phyloP scores from a whole-genome alignment of 495 filamentous ascomycete species.

The Penicillium tannophilum region DNA sequence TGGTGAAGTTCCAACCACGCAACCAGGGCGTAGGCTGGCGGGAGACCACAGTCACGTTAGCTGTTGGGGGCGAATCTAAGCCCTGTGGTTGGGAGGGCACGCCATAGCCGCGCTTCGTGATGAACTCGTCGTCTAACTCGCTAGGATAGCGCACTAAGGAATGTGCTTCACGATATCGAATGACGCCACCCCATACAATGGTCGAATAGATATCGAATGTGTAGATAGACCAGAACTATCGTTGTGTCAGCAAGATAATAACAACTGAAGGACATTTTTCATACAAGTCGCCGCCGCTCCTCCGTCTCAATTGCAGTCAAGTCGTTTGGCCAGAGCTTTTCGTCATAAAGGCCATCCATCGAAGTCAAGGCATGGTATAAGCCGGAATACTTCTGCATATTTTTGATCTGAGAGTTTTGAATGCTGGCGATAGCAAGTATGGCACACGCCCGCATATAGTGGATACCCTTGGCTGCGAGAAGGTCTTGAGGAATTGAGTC shows the following conservation, averaged over 20 bases:
- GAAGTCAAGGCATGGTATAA: constrained; percentile 46
- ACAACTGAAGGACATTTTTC: neutral
- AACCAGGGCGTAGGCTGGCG: constrained; percentile 41
- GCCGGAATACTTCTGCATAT: constrained; percentile 52
- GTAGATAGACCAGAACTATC: constrained; percentile 57
- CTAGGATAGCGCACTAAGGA: constrained; percentile 46
- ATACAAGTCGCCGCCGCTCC: constrained; percentile 49
- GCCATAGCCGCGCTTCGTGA: constrained; percentile 31
- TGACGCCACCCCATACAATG: constrained; percentile 49
- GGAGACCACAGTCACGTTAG: constrained; percentile 16
- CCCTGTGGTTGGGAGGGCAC: constrained; percentile 21
- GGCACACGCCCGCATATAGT: constrained; percentile 49
- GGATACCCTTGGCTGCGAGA: constrained; percentile 35
- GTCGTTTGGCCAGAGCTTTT: constrained; percentile 48
- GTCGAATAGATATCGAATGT: constrained; percentile 52
- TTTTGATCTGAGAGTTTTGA: constrained; percentile 47
- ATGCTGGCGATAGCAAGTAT: constrained; percentile 49
- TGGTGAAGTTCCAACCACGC: constrained; percentile 54
- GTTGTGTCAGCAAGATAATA: neutral
- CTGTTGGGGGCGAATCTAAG: constrained; percentile 1
- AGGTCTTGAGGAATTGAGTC: constrained; percentile 42
- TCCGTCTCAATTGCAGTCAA: constrained; percentile 48
- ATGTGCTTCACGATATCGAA: constrained; percentile 47
- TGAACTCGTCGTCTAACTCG: constrained; percentile 48
- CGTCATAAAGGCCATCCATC: constrained; percentile 50